phyloP scores from a whole-genome alignment of 768 basidiomycete species.

The Trametes gibbosa region DNA sequence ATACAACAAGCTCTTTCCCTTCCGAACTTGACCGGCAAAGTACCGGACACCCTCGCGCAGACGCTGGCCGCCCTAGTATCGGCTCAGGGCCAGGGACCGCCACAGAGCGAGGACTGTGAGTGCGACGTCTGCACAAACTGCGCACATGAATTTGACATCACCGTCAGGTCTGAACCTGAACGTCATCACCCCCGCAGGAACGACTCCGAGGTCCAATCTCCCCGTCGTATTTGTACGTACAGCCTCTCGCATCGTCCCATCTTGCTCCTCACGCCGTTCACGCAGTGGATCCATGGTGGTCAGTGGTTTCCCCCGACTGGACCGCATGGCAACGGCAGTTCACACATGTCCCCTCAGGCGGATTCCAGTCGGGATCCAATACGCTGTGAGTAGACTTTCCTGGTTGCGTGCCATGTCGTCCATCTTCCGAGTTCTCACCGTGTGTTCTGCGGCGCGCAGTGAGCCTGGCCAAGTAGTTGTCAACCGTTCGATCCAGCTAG shows the following conservation, averaged over 20 bases:
- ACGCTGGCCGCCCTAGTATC: not conserved
- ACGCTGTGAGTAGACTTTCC: not conserved
- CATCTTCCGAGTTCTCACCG: not conserved
- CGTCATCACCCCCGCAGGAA: constrained; percentile 36
- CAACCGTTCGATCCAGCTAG: constrained; percentile 40
- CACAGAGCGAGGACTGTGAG: constrained; percentile 7
- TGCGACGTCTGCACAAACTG: not conserved
- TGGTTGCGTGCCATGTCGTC: not conserved
- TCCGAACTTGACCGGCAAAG: not conserved
- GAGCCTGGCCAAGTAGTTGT: constrained; percentile 44
- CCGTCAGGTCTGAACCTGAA: constrained; percentile 46
- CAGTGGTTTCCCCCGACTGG: too few species aligned
- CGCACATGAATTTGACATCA: not conserved
- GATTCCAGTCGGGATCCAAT: not conserved
- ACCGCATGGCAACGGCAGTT: not conserved
- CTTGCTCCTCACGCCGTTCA: not conserved
- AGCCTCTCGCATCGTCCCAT: not conserved
- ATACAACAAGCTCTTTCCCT: constrained; percentile 26
- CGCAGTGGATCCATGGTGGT: constrained; percentile 35
- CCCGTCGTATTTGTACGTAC: constrained; percentile 52
- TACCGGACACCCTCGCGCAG: not conserved
- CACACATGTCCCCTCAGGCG: not conserved
- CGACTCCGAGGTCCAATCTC: constrained; percentile 38
- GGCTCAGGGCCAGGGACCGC: not conserved
- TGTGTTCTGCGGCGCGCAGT: constrained; percentile 20